Evolutionary conservation across 805 yeast genomes (phyloP), one percentile per base, ranked within the genome.

Genomic region (Saturnispora galanensis): DNA sequence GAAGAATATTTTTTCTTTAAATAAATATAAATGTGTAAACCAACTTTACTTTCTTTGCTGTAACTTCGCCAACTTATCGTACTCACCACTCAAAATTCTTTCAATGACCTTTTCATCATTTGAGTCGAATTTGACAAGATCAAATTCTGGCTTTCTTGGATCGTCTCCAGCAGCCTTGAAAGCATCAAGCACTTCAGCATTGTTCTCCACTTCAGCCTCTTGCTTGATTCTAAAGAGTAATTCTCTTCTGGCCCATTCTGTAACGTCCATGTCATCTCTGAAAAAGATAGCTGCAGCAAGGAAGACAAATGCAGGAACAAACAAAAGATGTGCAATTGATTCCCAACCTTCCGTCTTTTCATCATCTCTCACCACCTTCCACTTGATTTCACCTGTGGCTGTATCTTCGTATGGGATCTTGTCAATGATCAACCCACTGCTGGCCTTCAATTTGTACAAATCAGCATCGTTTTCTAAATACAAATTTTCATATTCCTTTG

Each of bases 261-360:
- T 67, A 44, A 77, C 64, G 50, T 69, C 70, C 55, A 57, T 56
- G 46, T 71, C 73, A 47, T 72, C 74, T 50, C 74, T 68, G 64
- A 76, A 78, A 39, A 73, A 53, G 47, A 73, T 63, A 15, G 73
- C 63, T 33, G 70, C 77, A 44, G 78, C 68, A 38, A 83, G 64
- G 51, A 78, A 67, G 40, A 76, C 66, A 58, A 82, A 68, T 21
- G 79, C 77, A 15, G 95, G 95, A 47, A 85, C 73, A 52, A 81
- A 82, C 45, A 80, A 67, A 62, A 74, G 81, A 66, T 80, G 84
- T 55, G 80, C 78, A 45, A 84, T 70, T 51, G 70, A 69, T 60
- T 86, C 95, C 95, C 95, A 85, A 40, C 94, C 94, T 66, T 85
- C 94, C 58, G 78, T 79, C 55, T 74, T 78, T 44, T 80, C 76